Conservation (phyloP, 2,329 filamentous ascomycete genomes). For the Metarhizium sp. region DNA sequence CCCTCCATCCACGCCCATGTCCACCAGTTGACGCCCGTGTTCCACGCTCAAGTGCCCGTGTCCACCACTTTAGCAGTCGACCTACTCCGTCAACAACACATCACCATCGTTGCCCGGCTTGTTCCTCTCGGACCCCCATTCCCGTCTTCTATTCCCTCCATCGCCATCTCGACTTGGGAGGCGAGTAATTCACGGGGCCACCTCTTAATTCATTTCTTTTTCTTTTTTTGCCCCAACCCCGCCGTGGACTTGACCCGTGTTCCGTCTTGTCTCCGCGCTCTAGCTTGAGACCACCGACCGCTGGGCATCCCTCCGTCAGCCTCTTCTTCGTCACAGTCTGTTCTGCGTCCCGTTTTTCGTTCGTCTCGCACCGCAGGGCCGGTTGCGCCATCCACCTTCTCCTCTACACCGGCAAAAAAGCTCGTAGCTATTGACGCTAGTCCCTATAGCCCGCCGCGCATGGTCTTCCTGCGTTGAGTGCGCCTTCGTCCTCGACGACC, state of each 20-base stretch:
- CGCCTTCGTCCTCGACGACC: slow-evolving; percentile 15
- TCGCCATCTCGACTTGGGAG: slow-evolving; percentile 3
- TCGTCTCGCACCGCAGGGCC: slow-evolving; percentile 14
- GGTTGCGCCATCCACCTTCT: slow-evolving; percentile 8
- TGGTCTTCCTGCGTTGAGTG: slow-evolving; percentile 17
- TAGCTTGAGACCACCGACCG: background rate
- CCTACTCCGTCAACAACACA: slow-evolving; percentile 4
- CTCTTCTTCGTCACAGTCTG: slow-evolving; percentile 7
- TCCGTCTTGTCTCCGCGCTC: background rate
- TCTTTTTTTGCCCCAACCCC: background rate
- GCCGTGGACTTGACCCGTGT: background rate
- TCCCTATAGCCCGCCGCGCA: slow-evolving; percentile 11
- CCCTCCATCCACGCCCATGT: no score
- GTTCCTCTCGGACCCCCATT: background rate
- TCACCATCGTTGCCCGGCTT: background rate
- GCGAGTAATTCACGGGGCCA: background rate
- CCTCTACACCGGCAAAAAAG: background rate
- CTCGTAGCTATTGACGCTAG: slow-evolving; percentile 6
- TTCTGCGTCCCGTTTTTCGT: background rate
- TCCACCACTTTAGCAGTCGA: background rate
- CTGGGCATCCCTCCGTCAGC: background rate
- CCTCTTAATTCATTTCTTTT: background rate
- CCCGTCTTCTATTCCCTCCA: background rate
- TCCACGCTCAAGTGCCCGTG: background rate
- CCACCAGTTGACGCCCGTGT: no score